These are phyloP conservation scores for Daldinia childiae DNA, from an alignment of 495 filamentous ascomycete genomes.

Conservation along the genomic window DNA sequence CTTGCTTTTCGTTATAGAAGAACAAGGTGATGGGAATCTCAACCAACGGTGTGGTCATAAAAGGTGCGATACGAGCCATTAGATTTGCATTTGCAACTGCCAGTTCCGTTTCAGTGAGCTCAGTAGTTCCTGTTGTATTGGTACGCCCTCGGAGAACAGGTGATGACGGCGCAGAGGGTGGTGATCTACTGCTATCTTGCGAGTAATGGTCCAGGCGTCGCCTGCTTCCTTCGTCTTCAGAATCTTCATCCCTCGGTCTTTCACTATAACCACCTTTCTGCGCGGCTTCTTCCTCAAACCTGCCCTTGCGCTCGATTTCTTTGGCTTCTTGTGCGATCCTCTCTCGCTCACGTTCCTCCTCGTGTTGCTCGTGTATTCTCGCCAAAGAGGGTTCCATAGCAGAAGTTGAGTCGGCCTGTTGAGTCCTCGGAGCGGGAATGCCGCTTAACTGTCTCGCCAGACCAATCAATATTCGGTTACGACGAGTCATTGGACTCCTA, in stretches of 20 bases:
- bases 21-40: slow-evolving; percentile 84
- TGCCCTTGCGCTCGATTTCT: slow-evolving; percentile 74
- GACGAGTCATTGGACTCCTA: slow-evolving; percentile 83
- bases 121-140: slow-evolving; percentile 60
- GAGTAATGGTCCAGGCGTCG: slow-evolving; percentile 13
- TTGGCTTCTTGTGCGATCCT: slow-evolving; percentile 76
- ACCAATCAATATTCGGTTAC: slow-evolving; percentile 85
- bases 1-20: slow-evolving; percentile 84
- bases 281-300: slow-evolving; percentile 75
- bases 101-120: slow-evolving; percentile 72
- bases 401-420: slow-evolving; percentile 34
- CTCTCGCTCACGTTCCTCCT: slow-evolving; percentile 62
- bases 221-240: slow-evolving; percentile 43
- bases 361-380: slow-evolving; percentile 50
- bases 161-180: slow-evolving; percentile 45
- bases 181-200: slow-evolving; percentile 37
- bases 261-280: slow-evolving; percentile 67
- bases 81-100: slow-evolving; percentile 83
- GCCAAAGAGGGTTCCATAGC: slow-evolving; percentile 23
- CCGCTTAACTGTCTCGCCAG: slow-evolving; percentile 86
- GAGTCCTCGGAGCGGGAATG: slow-evolving; percentile 69
- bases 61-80: slow-evolving; percentile 86
- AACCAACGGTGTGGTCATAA: slow-evolving; percentile 81
- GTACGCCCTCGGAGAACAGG: slow-evolving; percentile 47
- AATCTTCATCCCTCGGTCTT: slow-evolving; percentile 47